A percentile compares a stretch with the other conserved stretches of the same genome.
phyloP scores from a whole-genome alignment of 2,329 filamentous ascomycete genomes.

The Didymella pomorum region DNA sequence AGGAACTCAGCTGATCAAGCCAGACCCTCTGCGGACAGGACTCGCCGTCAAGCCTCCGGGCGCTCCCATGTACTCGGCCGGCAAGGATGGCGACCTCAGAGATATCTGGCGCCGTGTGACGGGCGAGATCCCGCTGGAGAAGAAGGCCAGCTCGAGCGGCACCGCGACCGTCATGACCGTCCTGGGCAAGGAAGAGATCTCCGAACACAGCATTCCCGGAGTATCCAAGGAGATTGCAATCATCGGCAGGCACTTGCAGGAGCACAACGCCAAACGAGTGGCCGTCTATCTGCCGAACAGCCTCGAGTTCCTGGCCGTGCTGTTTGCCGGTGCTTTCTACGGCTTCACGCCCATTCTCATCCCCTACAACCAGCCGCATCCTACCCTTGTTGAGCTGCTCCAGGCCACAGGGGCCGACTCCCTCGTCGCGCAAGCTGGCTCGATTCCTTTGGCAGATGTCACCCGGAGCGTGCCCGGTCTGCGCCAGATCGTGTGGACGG shows the following conservation, averaged over 20 bases:
- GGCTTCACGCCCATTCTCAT: constrained; percentile 84
- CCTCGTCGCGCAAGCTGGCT: constrained; percentile 83
- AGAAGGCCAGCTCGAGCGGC: constrained; percentile 69
- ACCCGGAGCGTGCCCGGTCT: constrained; percentile 74
- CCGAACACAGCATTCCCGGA: constrained; percentile 75
- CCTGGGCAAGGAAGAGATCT: constrained; percentile 74
- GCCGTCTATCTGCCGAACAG: constrained; percentile 94
- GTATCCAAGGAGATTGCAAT: constrained; percentile 87
- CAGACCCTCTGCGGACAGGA: constrained; percentile 50
- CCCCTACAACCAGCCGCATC: constrained; percentile 78
- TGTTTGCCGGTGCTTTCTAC: constrained; percentile 91
- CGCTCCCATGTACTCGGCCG: constrained; percentile 81
- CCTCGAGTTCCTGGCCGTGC: constrained; percentile 79
- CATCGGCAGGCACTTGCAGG: constrained; percentile 78
- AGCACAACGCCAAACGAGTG: constrained; percentile 74
- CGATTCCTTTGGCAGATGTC: constrained; percentile 80
- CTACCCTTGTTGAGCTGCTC: constrained; percentile 75
- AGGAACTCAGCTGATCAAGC: constrained; percentile 25
- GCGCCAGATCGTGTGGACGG: constrained; percentile 85
- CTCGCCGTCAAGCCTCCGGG: constrained; percentile 79
- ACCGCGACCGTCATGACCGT: constrained; percentile 80
- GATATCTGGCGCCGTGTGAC: constrained; percentile 86
- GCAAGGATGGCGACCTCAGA: constrained; percentile 86
- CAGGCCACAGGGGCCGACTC: constrained; percentile 78
- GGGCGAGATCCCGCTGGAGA: constrained; percentile 68